phyloP scores from a whole-genome alignment of 345 rosid genomes.

The Cardamine resedifolia region DNA sequence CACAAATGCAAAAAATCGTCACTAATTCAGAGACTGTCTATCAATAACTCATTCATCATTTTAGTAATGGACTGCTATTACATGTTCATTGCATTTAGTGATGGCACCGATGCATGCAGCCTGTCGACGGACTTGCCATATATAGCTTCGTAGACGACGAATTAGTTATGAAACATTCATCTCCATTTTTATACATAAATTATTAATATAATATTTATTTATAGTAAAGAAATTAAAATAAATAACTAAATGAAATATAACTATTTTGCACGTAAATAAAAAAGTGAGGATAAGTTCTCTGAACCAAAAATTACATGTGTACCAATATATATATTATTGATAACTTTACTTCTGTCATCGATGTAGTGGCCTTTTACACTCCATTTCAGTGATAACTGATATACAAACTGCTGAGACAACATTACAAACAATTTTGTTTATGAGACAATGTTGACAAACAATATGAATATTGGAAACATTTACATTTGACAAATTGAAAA shows the following conservation, averaged over 20 bases:
- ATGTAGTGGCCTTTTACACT: neutral
- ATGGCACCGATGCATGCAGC: neutral
- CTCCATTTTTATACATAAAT: too few species aligned
- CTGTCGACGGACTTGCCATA: too few species aligned
- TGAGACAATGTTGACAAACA: conserved; percentile 3
- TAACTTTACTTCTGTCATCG: neutral
- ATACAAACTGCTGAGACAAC: neutral
- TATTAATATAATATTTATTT: too few species aligned
- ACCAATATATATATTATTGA: neutral
- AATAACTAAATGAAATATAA: too few species aligned
- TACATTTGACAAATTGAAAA: conserved; percentile 12
- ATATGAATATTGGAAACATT: conserved; percentile 9
- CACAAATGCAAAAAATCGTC: too few species aligned
- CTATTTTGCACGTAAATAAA: neutral
- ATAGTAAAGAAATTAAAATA: too few species aligned
- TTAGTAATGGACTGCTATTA: neutral
- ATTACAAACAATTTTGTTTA: neutral
- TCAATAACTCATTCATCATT: neutral
- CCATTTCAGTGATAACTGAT: neutral
- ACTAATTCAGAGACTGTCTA: neutral
- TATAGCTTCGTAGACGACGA: neutral
- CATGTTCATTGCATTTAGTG: neutral
- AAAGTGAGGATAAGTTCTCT: neutral
- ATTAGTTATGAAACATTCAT: neutral
- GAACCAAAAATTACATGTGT: neutral